These are phyloP conservation scores for Phytophthora cactorum DNA, from an alignment of 352 stramenopile genomes.

Conservation along the genomic window DNA sequence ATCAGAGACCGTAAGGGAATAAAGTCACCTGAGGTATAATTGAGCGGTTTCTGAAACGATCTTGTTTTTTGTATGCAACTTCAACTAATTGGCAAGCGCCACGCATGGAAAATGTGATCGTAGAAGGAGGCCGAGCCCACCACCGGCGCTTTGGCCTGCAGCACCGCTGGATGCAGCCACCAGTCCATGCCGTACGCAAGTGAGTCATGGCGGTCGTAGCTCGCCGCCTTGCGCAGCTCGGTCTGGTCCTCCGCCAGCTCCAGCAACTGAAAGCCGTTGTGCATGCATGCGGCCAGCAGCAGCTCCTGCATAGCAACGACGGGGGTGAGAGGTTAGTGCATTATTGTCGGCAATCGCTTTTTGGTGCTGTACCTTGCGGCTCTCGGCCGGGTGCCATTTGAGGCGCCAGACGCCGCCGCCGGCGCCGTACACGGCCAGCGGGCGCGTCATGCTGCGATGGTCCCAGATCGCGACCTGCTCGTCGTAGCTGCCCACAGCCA, in stretches of 20 bases:
- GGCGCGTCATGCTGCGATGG: slow-evolving; percentile 60
- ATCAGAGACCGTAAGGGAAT: slow-evolving; percentile 1
- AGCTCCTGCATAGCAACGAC: slow-evolving; percentile 48
- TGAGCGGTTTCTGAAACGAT: neutral
- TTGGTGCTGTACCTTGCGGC: slow-evolving; percentile 48
- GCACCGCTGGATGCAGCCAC: slow-evolving; percentile 56
- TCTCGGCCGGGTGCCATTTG: slow-evolving; percentile 75
- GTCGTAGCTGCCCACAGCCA: slow-evolving; percentile 88
- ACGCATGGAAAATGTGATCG: slow-evolving; percentile 79
- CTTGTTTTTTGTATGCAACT: slow-evolving; percentile 15
- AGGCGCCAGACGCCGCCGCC: slow-evolving; percentile 84
- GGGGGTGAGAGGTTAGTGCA: slow-evolving; percentile 5
- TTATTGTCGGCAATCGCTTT: neutral
- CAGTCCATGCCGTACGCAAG: slow-evolving; percentile 89
- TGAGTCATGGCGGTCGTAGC: slow-evolving; percentile 72
- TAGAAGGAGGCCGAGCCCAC: slow-evolving; percentile 86
- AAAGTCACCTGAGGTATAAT: no score
- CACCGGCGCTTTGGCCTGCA: slow-evolving; percentile 48
- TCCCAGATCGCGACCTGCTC: slow-evolving; percentile 85
- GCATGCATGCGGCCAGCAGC: slow-evolving; percentile 84
- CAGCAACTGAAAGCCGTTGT: slow-evolving; percentile 88
- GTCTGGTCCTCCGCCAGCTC: slow-evolving; percentile 13
- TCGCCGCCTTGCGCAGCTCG: slow-evolving; percentile 28
- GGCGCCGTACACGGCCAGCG: slow-evolving; percentile 51
- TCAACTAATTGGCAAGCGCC: slow-evolving; percentile 41